Evolutionary conservation across 1,284 basidiomycete genomes (phyloP).

Genomic region (Porogramme epimiltina): DNA sequence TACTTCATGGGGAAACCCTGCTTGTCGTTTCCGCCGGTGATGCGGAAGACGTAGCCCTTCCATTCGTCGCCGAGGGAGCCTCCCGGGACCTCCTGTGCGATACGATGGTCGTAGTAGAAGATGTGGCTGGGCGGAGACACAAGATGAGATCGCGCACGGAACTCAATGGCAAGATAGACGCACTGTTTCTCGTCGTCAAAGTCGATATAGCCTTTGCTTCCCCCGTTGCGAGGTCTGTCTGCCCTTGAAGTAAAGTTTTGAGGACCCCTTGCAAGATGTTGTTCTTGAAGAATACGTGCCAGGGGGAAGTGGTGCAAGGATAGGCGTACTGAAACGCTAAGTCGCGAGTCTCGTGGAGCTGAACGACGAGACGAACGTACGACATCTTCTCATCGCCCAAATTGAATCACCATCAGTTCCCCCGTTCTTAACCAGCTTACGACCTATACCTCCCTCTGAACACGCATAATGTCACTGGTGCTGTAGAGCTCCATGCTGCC

Average conservation of each 20-base stretch:
- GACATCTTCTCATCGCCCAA: too few relatives aligned
- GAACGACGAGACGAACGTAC: too few relatives aligned
- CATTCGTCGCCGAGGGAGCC: conserved; percentile 95
- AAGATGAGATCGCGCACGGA: too few relatives aligned
- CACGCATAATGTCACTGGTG: conserved; percentile 68
- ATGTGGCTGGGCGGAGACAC: conserved; percentile 47
- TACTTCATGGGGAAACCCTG: conserved; percentile 99
- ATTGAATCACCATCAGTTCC: too few relatives aligned
- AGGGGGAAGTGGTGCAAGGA: too few relatives aligned
- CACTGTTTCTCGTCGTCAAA: conserved; percentile 92
- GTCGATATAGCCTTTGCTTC: conserved; percentile 96
- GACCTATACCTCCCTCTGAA: conserved; percentile 1
- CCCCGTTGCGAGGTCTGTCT: conserved; percentile 89
- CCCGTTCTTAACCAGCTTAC: conserved; percentile 17
- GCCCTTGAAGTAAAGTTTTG: too few relatives aligned
- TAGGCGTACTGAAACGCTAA: too few relatives aligned
- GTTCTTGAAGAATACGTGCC: too few relatives aligned
- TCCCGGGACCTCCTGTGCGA: conserved; percentile 92
- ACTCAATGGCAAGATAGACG: conserved; percentile 31
- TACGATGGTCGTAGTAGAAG: conserved; percentile 93
- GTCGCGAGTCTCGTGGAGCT: too few relatives aligned
- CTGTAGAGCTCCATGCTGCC: conserved; percentile 94
- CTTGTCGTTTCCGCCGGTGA: conserved; percentile 97
- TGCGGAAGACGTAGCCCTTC: conserved; percentile 96
- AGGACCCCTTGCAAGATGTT: too few relatives aligned